Percentiles rank a stretch among this genome's conserved stretches.
Evolutionary conservation across 257 asterid species (phyloP).

Genomic region (Solanum verrucosum): DNA sequence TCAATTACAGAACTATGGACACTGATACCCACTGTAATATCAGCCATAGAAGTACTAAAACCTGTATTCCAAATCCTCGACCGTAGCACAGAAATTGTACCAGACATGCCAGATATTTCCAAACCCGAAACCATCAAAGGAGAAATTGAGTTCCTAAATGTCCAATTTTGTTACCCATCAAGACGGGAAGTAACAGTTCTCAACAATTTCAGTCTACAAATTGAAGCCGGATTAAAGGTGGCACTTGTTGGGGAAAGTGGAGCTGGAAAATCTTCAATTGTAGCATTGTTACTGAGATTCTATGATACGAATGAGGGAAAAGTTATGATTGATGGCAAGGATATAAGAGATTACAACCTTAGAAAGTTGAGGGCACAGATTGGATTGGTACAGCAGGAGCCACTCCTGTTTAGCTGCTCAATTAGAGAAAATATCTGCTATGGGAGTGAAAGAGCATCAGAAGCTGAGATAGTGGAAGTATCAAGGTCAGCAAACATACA

Average conservation of each 20-base stretch:
- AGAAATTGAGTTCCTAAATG: constrained; percentile 41
- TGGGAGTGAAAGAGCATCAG: constrained; percentile 61
- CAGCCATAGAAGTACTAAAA: constrained; percentile 60
- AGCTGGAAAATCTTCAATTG: constrained; percentile 59
- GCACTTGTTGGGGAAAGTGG: constrained; percentile 79
- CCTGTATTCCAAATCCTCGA: constrained; percentile 67
- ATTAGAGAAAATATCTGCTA: constrained; percentile 60
- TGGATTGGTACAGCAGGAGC: constrained; percentile 81
- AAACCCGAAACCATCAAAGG: constrained; percentile 35
- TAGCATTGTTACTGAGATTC: constrained; percentile 65
- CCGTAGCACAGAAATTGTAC: constrained; percentile 48
- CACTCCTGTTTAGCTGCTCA: constrained; percentile 63
- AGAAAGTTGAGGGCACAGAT: constrained; percentile 40
- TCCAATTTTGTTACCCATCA: constrained; percentile 48
- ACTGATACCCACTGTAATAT: constrained; percentile 62
- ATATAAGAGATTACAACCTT: constrained; percentile 38
- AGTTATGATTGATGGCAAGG: constrained; percentile 47
- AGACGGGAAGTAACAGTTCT: constrained; percentile 50
- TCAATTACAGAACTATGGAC: constrained; percentile 81
- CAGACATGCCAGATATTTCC: constrained; percentile 38
- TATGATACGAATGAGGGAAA: constrained; percentile 45
- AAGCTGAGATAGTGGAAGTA: constrained; percentile 56
- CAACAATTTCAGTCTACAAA: constrained; percentile 45
- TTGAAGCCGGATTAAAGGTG: constrained; percentile 51
- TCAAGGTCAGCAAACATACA: constrained; percentile 60